Evolutionary conservation across 2,329 filamentous ascomycete species (phyloP).

Genomic region (Fusarium coicis): DNA sequence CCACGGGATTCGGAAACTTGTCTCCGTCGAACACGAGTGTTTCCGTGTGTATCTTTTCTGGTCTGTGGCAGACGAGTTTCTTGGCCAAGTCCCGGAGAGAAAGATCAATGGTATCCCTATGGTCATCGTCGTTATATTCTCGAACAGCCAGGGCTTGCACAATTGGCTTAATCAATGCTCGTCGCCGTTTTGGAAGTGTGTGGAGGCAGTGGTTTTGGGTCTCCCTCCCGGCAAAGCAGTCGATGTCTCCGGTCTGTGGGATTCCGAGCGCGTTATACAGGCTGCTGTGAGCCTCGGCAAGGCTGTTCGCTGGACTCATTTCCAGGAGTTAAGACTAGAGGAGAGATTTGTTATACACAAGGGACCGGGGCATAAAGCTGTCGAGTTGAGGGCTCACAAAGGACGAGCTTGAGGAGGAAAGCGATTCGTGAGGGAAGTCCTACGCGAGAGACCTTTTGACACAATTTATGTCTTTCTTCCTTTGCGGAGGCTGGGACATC

Average conservation of each 20-base stretch:
- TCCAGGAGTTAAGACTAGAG: neutral
- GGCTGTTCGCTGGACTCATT: neutral
- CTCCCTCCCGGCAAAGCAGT: neutral
- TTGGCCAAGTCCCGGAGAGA: neutral
- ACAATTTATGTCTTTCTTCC: neutral
- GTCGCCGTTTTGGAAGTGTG: neutral
- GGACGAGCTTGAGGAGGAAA: neutral
- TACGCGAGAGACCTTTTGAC: neutral
- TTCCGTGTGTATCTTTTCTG: neutral
- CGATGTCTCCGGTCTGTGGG: neutral
- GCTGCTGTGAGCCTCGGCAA: neutral
- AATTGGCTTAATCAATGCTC: neutral
- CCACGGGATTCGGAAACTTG: neutral
- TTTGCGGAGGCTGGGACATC: conserved; percentile 1
- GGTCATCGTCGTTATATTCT: neutral
- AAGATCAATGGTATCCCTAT: neutral
- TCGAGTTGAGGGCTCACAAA: neutral
- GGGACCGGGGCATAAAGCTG: neutral
- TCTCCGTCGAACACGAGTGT: neutral
- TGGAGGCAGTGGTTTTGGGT: neutral
- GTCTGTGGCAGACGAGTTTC: neutral
- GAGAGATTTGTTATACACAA: too few relatives aligned
- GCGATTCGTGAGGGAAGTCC: neutral
- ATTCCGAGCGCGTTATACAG: conserved; percentile 11
- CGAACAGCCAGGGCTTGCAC: neutral